Percentiles rank a stretch among this genome's conserved stretches.
Evolutionary conservation across 106 monocot species (phyloP).

Genomic region (Xerophyta viscosa): DNA sequence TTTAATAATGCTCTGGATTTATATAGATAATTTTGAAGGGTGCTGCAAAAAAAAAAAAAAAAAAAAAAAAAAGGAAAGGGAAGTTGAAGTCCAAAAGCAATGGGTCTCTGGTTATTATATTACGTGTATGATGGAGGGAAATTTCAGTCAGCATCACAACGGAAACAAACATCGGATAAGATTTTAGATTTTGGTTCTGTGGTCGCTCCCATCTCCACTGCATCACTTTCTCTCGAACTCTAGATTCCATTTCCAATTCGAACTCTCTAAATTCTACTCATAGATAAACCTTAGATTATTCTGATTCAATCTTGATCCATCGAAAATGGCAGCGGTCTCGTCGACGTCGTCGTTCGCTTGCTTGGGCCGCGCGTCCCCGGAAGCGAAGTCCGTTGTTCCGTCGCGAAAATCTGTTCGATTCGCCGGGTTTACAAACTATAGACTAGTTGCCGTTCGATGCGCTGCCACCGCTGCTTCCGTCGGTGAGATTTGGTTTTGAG

Average conservation of each 20-base stretch:
- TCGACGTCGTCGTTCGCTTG: neutral
- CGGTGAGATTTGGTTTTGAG: neutral
- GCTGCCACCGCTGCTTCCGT: neutral
- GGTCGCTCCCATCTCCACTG: neutral
- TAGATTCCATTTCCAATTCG: no score
- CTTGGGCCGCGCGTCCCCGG: neutral
- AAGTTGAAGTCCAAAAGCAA: no score
- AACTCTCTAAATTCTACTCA: neutral
- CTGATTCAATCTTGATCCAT: neutral
- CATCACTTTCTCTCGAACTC: neutral
- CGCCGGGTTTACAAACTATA: neutral
- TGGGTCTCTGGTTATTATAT: no score
- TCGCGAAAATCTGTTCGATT: neutral
- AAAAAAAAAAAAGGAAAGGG: no score
- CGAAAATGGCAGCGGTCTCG: neutral
- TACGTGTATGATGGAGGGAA: no score
- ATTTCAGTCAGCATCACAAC: conserved; percentile 1
- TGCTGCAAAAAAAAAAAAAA: no score
- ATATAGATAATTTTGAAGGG: no score
- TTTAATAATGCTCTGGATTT: no score
- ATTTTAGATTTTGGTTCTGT: neutral
- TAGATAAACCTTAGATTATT: neutral
- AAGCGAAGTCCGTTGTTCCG: neutral
- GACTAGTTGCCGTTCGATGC: neutral
- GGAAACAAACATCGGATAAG: neutral